A percentile compares a stretch with the other conserved stretches of the same genome.
Conservation (phyloP, 352 stramenopile species). For the Phytophthora boehmeriae region DNA sequence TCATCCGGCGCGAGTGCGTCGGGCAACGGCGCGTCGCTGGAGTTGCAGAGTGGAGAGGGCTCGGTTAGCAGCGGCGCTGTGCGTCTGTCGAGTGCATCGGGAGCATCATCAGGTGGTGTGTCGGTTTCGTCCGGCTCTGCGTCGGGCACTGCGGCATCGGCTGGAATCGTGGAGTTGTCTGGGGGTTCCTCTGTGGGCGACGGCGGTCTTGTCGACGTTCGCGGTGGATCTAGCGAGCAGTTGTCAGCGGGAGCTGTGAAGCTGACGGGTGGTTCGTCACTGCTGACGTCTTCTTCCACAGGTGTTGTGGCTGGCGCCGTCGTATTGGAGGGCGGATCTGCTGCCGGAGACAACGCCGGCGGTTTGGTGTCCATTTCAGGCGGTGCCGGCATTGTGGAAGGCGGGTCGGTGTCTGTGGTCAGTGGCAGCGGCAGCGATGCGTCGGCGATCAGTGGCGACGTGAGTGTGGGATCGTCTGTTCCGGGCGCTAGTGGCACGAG, state of each 20-base stretch:
- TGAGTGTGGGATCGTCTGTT: background rate
- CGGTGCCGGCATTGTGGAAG: background rate
- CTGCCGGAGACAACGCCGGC: background rate
- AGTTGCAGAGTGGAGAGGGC: background rate
- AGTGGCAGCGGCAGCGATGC: background rate
- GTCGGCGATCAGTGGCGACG: constrained; percentile 2
- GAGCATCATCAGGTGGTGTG: background rate
- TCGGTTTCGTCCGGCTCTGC: constrained; percentile 3
- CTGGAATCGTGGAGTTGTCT: background rate
- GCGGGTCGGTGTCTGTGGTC: background rate
- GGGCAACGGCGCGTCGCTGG: background rate
- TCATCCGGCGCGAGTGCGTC: background rate
- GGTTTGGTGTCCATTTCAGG: constrained; percentile 1
- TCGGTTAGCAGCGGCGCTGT: background rate
- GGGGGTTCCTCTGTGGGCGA: background rate
- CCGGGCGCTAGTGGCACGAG: constrained; percentile 7
- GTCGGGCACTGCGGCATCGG: background rate
- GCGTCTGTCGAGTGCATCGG: constrained; percentile 1
- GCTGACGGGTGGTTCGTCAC: constrained; percentile 3
- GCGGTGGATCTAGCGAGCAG: background rate
- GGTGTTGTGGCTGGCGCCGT: background rate
- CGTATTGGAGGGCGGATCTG: background rate
- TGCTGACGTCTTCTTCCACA: background rate
- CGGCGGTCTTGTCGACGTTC: background rate
- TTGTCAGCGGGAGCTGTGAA: background rate